Base-by-base conservation (phyloP, 768 basidiomycete genomes). In the Collybia sp. region DNA sequence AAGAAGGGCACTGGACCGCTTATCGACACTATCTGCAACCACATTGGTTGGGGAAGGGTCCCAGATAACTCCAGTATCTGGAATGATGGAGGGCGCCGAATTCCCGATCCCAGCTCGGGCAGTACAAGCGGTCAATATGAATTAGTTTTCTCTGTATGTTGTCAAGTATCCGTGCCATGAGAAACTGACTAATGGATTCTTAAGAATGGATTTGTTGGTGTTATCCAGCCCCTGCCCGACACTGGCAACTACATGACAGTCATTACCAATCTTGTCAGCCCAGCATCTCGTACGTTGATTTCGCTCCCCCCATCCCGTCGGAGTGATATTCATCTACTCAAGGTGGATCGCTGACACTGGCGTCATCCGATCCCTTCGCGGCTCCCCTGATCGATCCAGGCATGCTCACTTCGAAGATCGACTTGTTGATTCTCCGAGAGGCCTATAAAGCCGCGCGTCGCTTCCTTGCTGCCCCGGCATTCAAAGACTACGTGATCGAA, bases 261-360 rank as follows among this genome's bases (percentile, higher is more conserved):
- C 10, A 59, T 61, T 41, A 35, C 55, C 45, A 20, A 9, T 34
- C 40, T 5, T 1, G 12, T 37, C 35, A n/a, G n/a, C 13, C 35
- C 35, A 37, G 17, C 35, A 37, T 37, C 35, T 18, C 35, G 35
- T 37, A 37, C 10, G 35, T 37, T 37, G 17, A 3, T 37, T n/a
- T 37, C 10, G 8, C 8, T 3, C 25, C n/a, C n/a, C n/a, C n/a
- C n/a, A n/a, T 25, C 8, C 25, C 25, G 8, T 25, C 25, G 8
- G 25, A 25, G 8, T 25, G 25, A 25, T 25, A 25, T 8, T 25
- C 3, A 25, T 25, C 25, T 25, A 25, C 25, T 25, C 25, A 3
- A 25, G 25, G 73, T 80, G 56, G 66, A 78, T 53, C 71, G 72
- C 0, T 64, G 69, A 37, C 13, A 37, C 10, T 37, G 35, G n/a